A percentile compares a stretch with the other conserved stretches of the same genome.
These are phyloP conservation scores for Suillus alpinus DNA, from an alignment of 768 basidiomycete genomes.

Conservation along the genomic window DNA sequence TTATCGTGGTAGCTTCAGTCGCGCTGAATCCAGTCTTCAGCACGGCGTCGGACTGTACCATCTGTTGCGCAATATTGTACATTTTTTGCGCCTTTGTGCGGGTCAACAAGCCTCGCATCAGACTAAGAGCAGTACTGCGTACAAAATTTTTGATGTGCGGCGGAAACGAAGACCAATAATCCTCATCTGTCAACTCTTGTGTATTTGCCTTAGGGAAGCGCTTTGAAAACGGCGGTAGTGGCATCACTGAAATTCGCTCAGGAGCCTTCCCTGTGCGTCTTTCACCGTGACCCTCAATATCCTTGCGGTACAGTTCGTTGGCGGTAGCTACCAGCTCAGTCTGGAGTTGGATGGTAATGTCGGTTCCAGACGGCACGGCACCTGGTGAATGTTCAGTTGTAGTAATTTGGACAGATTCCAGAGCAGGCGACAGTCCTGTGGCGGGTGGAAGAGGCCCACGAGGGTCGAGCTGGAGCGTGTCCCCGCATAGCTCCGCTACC, in stretches of 20 bases:
- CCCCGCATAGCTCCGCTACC: conserved; percentile 19
- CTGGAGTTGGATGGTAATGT: conserved; percentile 41
- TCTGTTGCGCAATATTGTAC: conserved; percentile 69
- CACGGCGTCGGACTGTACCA: conserved; percentile 45
- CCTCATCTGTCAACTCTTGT: conserved; percentile 44
- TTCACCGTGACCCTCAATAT: conserved; percentile 23
- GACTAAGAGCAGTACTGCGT: conserved; percentile 33
- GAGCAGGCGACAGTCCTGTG: conserved; percentile 43
- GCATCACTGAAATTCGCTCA: conserved; percentile 13
- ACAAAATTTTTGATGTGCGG: conserved; percentile 70
- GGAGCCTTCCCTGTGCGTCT: conserved; percentile 26
- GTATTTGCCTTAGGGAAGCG: conserved; percentile 19
- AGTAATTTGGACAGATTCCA: conserved; percentile 47
- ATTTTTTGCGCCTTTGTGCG: conserved; percentile 54
- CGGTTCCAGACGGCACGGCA: conserved; percentile 28
- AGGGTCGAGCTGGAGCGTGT: conserved; percentile 24
- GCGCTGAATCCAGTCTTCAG: conserved; percentile 35
- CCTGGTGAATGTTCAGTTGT: conserved; percentile 42
- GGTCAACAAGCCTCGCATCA: conserved; percentile 29
- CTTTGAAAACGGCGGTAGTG: conserved; percentile 16
- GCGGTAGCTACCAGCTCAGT: conserved; percentile 60
- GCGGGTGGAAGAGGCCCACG: conserved; percentile 16
- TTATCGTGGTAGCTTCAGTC: conserved; percentile 26
- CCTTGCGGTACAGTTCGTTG: conserved; percentile 57
- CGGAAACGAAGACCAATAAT: conserved; percentile 69